Base-by-base conservation (phyloP, 2,329 filamentous ascomycete genomes). In the Furcasterigmium sp. region DNA sequence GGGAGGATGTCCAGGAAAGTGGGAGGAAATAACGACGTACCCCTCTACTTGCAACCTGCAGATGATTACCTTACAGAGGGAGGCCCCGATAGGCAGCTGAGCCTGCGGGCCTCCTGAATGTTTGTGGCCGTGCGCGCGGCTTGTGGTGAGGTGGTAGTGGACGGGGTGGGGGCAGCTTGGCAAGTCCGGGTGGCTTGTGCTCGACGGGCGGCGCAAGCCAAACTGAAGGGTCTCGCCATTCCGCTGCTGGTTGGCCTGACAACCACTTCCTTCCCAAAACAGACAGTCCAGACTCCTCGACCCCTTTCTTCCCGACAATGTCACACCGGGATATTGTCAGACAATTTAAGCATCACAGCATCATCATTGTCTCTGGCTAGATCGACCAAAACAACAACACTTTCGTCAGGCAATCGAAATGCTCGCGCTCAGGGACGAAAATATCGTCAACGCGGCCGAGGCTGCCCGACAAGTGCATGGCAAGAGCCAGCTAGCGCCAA, bases 401-500 rank as follows among this genome's bases (percentile, higher is more conserved):
- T 19, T 19, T 18, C 32, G 32, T 17, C 15, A 18, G 32, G 32
- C 32, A 37, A 30, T 32, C 23, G 44, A 37, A 42, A 51, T 51
- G 48, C 36, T 51, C 39, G 42, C 48, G 25, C 41, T 51, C 30
- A 46, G 48, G 19, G 48, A 51, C 36, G 48, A 51, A 30, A 51
- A 51, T 35, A 42, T 40, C 11, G 48, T 51, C 44, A 51, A 51
- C 37, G 48, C 48, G 30, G 48, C 46, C 36, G 47, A 49, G 35
- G 40, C 48, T 42, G 44, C 47, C 30, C 44, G 48, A 18, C 46
- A 47, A 25, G 44, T 44, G 14, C 46, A 47, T 14, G 48, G 48
- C n/a, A 51, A 51, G 43, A 42, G 45, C 17, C 46, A 70, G 45
- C 65, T 83, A 41, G 71, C 74, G 46, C 80, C 87, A 43, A 95